Conservation (phyloP, 495 filamentous ascomycete species). For the Astrothelium subdiscretum region DNA sequence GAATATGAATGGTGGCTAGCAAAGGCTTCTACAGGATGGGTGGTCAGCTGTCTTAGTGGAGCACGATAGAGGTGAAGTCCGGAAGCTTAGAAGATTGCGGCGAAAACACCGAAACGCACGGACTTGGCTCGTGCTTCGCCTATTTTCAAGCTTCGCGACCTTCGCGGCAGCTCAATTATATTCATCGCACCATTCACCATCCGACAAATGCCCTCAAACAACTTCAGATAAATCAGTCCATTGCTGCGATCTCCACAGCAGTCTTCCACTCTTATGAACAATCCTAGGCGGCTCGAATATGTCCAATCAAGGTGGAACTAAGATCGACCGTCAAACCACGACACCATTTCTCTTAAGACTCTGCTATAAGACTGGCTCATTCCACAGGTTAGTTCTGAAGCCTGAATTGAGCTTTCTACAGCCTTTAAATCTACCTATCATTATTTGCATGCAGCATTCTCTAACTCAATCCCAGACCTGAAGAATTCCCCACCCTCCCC, state of each 20-base stretch:
- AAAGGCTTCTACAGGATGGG: no score
- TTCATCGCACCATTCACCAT: not conserved
- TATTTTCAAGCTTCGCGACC: not conserved
- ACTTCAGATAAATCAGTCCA: not conserved
- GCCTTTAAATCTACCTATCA: not conserved
- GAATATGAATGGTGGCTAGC: not conserved
- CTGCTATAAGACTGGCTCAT: conserved; percentile 66
- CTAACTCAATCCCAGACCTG: conserved; percentile 34
- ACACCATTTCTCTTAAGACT: conserved; percentile 85
- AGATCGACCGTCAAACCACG: conserved; percentile 60
- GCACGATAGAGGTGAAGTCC: not conserved
- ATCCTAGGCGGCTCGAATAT: not conserved
- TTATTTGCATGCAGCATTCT: not conserved
- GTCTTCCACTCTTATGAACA: not conserved
- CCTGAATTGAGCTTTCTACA: not conserved
- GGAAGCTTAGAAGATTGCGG: not conserved
- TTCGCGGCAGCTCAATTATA: not conserved
- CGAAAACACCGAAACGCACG: conserved; percentile 2
- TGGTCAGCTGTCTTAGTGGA: no score
- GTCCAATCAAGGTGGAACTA: conserved; percentile 12
- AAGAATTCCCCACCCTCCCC: conserved; percentile 48
- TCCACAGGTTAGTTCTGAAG: conserved; percentile 52
- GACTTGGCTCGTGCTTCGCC: not conserved
- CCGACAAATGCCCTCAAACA: not conserved
- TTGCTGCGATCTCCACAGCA: not conserved